Evolutionary conservation across 2,329 filamentous ascomycete genomes (phyloP).

Genomic region (Claviceps africana): DNA sequence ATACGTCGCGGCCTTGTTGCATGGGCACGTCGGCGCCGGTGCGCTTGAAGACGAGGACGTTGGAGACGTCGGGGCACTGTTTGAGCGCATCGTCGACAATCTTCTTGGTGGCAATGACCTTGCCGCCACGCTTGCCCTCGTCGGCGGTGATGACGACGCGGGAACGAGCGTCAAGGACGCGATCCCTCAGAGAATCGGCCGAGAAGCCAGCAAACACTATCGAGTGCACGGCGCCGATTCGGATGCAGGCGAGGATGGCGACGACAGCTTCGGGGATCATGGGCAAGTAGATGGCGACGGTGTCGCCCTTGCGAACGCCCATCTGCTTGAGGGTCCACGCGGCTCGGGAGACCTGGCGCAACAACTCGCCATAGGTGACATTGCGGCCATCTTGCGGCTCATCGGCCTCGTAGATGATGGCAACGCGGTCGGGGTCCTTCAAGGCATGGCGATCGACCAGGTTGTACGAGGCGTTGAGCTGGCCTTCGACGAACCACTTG

Average conservation of each 20-base stretch:
- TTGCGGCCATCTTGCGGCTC: slow-evolving; percentile 75
- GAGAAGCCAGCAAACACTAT: slow-evolving; percentile 98
- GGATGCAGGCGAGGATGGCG: slow-evolving; percentile 77
- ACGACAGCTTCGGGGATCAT: slow-evolving; percentile 97
- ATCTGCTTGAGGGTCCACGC: slow-evolving; percentile 85
- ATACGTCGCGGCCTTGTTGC: slow-evolving; percentile 77
- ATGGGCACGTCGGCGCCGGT: slow-evolving; percentile 87
- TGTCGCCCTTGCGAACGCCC: slow-evolving; percentile 94
- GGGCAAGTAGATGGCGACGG: slow-evolving; percentile 90
- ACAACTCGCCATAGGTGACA: slow-evolving; percentile 84
- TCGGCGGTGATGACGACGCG: slow-evolving; percentile 95
- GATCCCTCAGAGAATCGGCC: slow-evolving; percentile 86
- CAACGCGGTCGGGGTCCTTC: slow-evolving; percentile 81
- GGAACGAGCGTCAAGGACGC: slow-evolving; percentile 78
- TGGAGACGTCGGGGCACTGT: slow-evolving; percentile 78
- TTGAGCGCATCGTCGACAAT: slow-evolving; percentile 96
- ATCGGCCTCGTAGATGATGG: slow-evolving; percentile 98
- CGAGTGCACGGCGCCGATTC: slow-evolving; percentile 92
- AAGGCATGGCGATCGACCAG: slow-evolving; percentile 94
- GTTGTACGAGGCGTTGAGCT: slow-evolving; percentile 93
- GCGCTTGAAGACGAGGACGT: slow-evolving; percentile 85
- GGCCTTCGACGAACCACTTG: slow-evolving; percentile 90
- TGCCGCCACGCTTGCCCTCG: slow-evolving; percentile 95
- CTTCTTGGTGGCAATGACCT: slow-evolving; percentile 95
- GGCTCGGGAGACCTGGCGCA: slow-evolving; percentile 78